Percentiles rank a stretch among this genome's conserved stretches.
phyloP scores from a whole-genome alignment of 331 rosid genomes.

The Pyracantha coccinea region DNA sequence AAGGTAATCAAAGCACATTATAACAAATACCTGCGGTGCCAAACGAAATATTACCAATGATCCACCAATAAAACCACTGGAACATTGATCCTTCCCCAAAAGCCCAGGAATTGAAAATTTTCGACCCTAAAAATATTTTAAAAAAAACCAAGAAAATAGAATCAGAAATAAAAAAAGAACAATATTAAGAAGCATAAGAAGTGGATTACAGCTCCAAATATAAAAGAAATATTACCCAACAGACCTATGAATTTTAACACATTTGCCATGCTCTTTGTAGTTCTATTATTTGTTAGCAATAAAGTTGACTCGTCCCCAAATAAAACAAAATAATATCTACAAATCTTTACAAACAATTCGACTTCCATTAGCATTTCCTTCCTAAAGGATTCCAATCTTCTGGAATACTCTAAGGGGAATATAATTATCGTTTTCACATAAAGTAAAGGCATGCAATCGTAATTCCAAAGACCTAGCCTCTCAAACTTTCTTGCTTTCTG shows the following conservation, averaged over 20 bases:
- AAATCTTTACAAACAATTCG: no score
- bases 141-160: not conserved
- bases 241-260: not conserved
- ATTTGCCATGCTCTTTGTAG: not conserved
- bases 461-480: no score
- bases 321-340: not conserved
- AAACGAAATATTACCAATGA: slow-evolving; percentile 84
- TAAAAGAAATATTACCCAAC: not conserved
- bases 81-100: slow-evolving; percentile 58
- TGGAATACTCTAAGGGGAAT: no score
- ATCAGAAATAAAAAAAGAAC: not conserved
- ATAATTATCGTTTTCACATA: no score
- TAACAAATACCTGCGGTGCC: slow-evolving; percentile 84
- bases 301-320: not conserved
- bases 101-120: slow-evolving; percentile 92
- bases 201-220: not conserved
- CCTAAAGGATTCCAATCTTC: no score
- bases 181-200: not conserved
- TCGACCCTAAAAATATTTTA: slow-evolving; percentile 47
- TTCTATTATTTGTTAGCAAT: not conserved
- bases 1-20: not conserved
- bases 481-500: no score
- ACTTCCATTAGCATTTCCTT: no score
- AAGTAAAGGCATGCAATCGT: no score
- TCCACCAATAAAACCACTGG: slow-evolving; percentile 66